A percentile compares a stretch with the other conserved stretches of the same genome.
Evolutionary conservation across 202 grass and related monocot species (phyloP).

Genomic region (Hordeum pubiflorum): DNA sequence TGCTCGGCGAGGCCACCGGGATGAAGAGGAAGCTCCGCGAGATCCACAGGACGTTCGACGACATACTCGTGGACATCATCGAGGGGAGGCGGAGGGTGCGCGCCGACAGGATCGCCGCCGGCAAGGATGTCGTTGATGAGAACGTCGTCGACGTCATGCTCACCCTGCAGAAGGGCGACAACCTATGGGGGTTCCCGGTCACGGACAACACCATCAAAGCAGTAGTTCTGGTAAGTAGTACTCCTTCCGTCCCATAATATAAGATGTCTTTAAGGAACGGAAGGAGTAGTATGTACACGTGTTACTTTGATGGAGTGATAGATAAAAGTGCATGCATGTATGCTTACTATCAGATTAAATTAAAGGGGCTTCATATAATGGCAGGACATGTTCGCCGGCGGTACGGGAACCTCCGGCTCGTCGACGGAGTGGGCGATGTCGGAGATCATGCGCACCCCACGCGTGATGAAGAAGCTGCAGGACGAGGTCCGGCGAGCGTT

Average conservation of each 20-base stretch:
- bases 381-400: slow-evolving; percentile 42
- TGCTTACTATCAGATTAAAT: not conserved
- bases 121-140: slow-evolving; percentile 32
- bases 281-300: too few species aligned
- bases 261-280: too few species aligned
- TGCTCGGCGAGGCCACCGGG: slow-evolving; percentile 8
- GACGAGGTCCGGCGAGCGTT: slow-evolving; percentile 31
- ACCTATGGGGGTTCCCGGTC: slow-evolving; percentile 7
- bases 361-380: not conserved
- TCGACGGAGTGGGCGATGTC: slow-evolving; percentile 43
- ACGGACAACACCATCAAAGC: slow-evolving; percentile 39
- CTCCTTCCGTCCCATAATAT: too few species aligned
- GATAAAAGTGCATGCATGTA: too few species aligned
- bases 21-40: slow-evolving; percentile 11
- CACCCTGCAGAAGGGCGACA: slow-evolving; percentile 10
- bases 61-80: slow-evolving; percentile 23
- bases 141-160: slow-evolving; percentile 41
- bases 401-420: slow-evolving; percentile 26
- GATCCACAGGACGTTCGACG: slow-evolving; percentile 6
- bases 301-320: too few species aligned
- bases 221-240: slow-evolving; percentile 37
- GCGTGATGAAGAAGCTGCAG: slow-evolving; percentile 33
- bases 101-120: not conserved
- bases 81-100: slow-evolving; percentile 7
- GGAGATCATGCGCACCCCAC: slow-evolving; percentile 36